Base-by-base conservation (phyloP, 352 stramenopile species). In the Phytophthora sp. region DNA sequence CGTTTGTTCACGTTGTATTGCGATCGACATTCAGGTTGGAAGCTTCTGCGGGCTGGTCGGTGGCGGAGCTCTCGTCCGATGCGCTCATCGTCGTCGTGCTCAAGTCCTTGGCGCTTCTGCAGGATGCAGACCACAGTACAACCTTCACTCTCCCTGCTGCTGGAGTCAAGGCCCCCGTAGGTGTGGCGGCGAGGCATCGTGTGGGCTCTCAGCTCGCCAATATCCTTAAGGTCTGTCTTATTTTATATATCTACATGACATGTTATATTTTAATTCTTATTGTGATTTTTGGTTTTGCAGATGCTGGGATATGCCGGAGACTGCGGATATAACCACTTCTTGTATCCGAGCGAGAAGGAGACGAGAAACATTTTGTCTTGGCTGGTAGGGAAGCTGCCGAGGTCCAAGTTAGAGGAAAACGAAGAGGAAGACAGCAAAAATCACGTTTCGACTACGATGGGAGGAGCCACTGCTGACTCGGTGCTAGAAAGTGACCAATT, bases 251-350 rank as follows among this genome's bases (percentile, higher is more conserved):
- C n/a, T n/a, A n/a, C n/a, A n/a, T n/a, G n/a, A n/a, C n/a, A n/a
- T n/a, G 35, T 54, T 45, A 52, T 16, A 26, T 46, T 52, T 42
- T 15, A 42, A 31, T 26, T 24, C 20, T n/a, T 20, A 56, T 44
- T 35, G 18, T 71, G 45, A 29, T 36, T 49, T 39, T 29, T 30
- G 45, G n/a, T 33, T 31, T 30, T 29, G 1, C 44, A 94, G 86
- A 80, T 91, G 24, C 70, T 93, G 12, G 89, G 89, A 4, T 97
- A 92, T 62, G 76, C 73, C 18, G 85, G 86, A 15, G 88, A 97
- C 49, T 95, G 86, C 54, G 88, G 89, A 0, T 97, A 97, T 70
- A 95, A 95, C 57, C 80, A 95, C 65, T 92, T 97, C 44, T 62
- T 97, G 59, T 97, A 97, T 63, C 89, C 89, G 16, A 93, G 61